Conservation (phyloP, 2,329 filamentous ascomycete species). For the Diaporthe vaccinii region DNA sequence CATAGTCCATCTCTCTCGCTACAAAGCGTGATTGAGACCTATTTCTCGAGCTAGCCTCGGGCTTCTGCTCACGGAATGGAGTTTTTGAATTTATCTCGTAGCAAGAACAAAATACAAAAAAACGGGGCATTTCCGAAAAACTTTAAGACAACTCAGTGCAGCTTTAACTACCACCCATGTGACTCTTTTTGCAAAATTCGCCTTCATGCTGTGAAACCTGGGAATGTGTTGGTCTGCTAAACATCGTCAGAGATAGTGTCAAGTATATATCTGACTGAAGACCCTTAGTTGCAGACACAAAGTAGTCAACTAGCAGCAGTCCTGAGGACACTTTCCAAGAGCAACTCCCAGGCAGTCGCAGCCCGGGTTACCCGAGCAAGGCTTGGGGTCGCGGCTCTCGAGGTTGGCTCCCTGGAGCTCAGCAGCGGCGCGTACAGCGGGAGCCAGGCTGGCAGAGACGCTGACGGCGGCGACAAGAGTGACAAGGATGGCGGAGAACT, state of each 20-base stretch:
- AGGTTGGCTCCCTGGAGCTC: conserved; percentile 8
- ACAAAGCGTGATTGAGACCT: neutral
- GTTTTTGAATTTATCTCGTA: neutral
- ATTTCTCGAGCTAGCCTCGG: neutral
- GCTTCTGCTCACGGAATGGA: neutral
- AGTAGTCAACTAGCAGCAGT: neutral
- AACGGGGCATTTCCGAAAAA: neutral
- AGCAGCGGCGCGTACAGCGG: conserved; percentile 9
- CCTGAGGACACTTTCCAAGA: neutral
- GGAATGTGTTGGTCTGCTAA: neutral
- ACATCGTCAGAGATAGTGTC: neutral
- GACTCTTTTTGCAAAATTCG: no score
- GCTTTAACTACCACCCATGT: neutral
- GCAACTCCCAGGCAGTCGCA: conserved; percentile 12
- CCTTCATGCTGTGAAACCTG: neutral
- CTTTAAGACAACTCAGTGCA: neutral
- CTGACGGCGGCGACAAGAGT: conserved; percentile 10
- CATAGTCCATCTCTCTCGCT: no score
- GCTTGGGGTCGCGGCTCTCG: conserved; percentile 6
- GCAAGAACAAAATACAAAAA: neutral
- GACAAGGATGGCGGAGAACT: conserved; percentile 18
- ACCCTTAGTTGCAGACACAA: neutral
- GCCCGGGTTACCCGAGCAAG: conserved; percentile 18
- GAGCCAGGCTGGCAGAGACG: conserved; percentile 23
- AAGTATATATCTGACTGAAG: neutral